Evolutionary conservation across 2,329 filamentous ascomycete species (phyloP).

Genomic region (Tolypocladium sp.): DNA sequence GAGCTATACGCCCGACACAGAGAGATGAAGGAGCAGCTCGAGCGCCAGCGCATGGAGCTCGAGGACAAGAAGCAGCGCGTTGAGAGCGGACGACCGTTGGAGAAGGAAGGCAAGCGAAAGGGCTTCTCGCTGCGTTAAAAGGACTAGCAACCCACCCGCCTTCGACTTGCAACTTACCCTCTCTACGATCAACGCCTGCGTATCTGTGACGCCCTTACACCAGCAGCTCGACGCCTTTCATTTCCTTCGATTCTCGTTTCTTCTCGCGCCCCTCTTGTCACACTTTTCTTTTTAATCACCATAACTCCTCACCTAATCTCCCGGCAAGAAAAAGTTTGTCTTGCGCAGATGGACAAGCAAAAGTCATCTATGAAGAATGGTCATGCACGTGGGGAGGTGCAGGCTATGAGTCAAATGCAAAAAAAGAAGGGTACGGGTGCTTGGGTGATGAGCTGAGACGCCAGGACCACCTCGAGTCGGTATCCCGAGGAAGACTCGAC

Average conservation of each 20-base stretch:
- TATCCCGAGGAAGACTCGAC: not conserved
- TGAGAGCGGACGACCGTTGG: constrained; percentile 89
- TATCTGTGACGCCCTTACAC: constrained; percentile 50
- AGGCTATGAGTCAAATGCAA: not conserved
- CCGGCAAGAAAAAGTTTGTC: constrained; percentile 23
- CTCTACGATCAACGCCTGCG: constrained; percentile 45
- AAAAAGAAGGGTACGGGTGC: not conserved
- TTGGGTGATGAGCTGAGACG: not conserved
- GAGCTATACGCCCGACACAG: constrained; percentile 96
- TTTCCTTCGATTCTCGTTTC: constrained; percentile 35
- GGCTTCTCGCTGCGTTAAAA: constrained; percentile 95
- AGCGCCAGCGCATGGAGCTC: constrained; percentile 86
- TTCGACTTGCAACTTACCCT: constrained; percentile 12
- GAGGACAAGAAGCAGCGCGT: constrained; percentile 97
- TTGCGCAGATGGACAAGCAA: constrained; percentile 18
- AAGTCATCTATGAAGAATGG: constrained; percentile 27
- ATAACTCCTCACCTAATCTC: constrained; percentile 26
- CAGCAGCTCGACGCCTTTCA: constrained; percentile 47
- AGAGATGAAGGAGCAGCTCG: constrained; percentile 99
- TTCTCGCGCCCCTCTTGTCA: constrained; percentile 24
- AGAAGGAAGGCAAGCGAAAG: constrained; percentile 98
- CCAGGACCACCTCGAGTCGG: not conserved
- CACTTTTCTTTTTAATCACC: constrained; percentile 25
- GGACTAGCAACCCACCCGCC: constrained; percentile 9
- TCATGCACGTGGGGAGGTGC: constrained; percentile 19